These are phyloP conservation scores for Microsporum ferrugineum DNA, from an alignment of 2,329 filamentous ascomycete species.

Conservation along the genomic window DNA sequence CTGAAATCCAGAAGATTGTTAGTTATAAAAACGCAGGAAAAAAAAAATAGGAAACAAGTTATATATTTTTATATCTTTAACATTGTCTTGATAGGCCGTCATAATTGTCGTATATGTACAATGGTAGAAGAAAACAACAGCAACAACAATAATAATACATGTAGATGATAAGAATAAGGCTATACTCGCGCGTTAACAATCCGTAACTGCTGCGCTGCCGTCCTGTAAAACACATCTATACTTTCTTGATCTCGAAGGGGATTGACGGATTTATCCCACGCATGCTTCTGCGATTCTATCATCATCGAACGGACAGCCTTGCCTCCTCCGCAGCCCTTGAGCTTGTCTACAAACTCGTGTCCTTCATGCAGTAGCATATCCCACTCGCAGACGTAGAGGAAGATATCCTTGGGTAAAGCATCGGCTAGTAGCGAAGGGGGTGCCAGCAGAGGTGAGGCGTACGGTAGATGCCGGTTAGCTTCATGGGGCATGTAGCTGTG, in stretches of 20 bases:
- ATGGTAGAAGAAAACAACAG: background rate
- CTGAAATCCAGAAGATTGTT: background rate
- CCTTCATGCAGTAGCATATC: conserved; percentile 56
- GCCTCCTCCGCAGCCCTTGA: conserved; percentile 27
- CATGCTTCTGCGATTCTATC: conserved; percentile 37
- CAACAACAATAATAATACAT: background rate
- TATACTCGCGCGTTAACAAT: conserved; percentile 22
- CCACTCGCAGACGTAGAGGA: conserved; percentile 54
- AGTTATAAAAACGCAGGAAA: background rate
- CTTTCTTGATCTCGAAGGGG: conserved; percentile 36
- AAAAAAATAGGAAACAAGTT: background rate
- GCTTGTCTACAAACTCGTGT: conserved; percentile 32
- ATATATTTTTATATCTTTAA: background rate
- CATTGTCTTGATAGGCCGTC: background rate
- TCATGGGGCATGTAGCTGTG: conserved; percentile 37
- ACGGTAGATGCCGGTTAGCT: conserved; percentile 44
- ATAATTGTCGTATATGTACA: background rate
- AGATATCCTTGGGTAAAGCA: conserved; percentile 48
- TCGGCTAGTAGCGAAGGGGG: conserved; percentile 42
- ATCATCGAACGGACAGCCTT: conserved; percentile 37
- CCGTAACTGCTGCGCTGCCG: conserved; percentile 35
- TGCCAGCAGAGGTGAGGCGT: conserved; percentile 48
- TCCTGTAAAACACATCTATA: conserved; percentile 33
- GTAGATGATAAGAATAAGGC: too few species aligned
- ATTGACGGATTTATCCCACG: conserved; percentile 39